Percentiles rank a stretch among this genome's conserved stretches.
phyloP scores from a whole-genome alignment of 1,139 yeast species.

The Pichia sp. region DNA sequence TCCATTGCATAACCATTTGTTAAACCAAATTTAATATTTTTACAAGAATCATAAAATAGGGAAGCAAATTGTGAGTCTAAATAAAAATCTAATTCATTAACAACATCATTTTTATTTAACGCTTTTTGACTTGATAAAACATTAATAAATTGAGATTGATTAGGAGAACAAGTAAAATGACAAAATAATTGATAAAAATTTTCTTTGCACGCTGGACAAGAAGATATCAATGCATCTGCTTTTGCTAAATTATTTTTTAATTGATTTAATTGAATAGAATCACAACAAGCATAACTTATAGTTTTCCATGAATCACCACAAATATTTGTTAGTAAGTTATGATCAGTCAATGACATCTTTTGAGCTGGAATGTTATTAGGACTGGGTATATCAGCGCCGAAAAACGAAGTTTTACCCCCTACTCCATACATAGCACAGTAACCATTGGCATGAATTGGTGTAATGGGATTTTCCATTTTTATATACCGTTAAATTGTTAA shows the following conservation, averaged over 20 bases:
- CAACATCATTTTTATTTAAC: constrained; percentile 49
- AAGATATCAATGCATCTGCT: constrained; percentile 74
- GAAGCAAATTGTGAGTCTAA: constrained; percentile 53
- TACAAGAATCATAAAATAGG: constrained; percentile 74
- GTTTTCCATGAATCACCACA: constrained; percentile 68
- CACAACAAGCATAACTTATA: constrained; percentile 46
- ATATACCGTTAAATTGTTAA: too few relatives aligned
- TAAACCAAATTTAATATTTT: constrained; percentile 83
- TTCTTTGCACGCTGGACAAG: constrained; percentile 90
- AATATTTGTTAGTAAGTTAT: constrained; percentile 43
- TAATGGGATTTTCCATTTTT: neutral
- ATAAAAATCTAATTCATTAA: constrained; percentile 62
- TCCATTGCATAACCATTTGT: constrained; percentile 98
- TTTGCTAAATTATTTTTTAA: constrained; percentile 54
- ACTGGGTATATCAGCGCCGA: constrained; percentile 79
- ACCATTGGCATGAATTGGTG: constrained; percentile 27
- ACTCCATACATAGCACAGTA: constrained; percentile 53
- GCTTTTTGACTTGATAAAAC: constrained; percentile 53
- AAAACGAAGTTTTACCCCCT: constrained; percentile 73
- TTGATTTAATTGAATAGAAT: constrained; percentile 41
- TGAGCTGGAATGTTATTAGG: constrained; percentile 47
- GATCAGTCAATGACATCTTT: constrained; percentile 31
- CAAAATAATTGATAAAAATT: constrained; percentile 85
- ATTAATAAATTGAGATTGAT: constrained; percentile 70
- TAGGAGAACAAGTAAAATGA: constrained; percentile 82